These are phyloP conservation scores for Exophiala sideris DNA, from an alignment of 2,329 filamentous ascomycete species.

Conservation along the genomic window DNA sequence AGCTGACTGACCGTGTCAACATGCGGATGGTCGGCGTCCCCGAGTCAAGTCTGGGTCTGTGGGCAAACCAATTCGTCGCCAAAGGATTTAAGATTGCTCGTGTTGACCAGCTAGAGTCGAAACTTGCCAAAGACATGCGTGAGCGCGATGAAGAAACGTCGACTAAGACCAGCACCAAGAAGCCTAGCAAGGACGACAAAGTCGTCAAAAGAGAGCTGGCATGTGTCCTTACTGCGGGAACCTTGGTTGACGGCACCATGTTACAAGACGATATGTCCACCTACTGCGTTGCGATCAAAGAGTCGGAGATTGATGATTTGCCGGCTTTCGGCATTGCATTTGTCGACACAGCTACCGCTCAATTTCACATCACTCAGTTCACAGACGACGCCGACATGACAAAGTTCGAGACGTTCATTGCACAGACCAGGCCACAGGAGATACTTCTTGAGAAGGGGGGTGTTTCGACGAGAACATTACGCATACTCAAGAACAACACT, in stretches of 20 bases:
- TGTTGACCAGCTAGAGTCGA: constrained; percentile 95
- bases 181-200: constrained; percentile 74
- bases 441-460: constrained; percentile 82
- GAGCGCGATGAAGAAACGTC: constrained; percentile 64
- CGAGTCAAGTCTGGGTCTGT: constrained; percentile 90
- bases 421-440: constrained; percentile 85
- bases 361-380: constrained; percentile 91
- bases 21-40: constrained; percentile 99
- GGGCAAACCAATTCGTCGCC: constrained; percentile 97
- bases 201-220: constrained; percentile 88
- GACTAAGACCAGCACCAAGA: constrained; percentile 37
- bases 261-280: constrained; percentile 97
- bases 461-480: constrained; percentile 81
- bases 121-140: constrained; percentile 96
- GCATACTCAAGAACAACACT: constrained; percentile 95
- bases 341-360: constrained; percentile 90
- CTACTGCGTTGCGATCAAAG: constrained; percentile 93
- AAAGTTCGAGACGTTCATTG: constrained; percentile 94
- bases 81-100: constrained; percentile 97
- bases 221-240: constrained; percentile 86
- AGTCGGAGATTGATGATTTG: constrained; percentile 64
- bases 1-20: constrained; percentile 95
- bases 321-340: constrained; percentile 90
- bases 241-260: constrained; percentile 93
- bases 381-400: constrained; percentile 89